phyloP scores from a whole-genome alignment of 2,329 filamentous ascomycete genomes.

The Stagonosporopsis tanaceti region DNA sequence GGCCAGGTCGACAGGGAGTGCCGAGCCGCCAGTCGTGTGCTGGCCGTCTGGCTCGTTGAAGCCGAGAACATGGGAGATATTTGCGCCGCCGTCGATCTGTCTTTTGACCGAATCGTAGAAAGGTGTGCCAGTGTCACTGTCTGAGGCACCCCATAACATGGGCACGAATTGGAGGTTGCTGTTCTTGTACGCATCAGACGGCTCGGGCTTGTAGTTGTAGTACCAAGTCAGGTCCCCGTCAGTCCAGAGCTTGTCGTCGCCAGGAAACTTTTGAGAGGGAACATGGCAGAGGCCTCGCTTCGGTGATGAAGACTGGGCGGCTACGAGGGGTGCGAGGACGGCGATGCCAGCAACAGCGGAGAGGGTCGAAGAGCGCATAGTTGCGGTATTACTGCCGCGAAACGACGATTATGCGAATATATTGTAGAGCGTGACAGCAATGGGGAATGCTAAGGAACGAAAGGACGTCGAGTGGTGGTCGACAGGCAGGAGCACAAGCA shows the following conservation, averaged over 20 bases:
- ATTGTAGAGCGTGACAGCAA: not conserved
- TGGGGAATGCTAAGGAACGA: conserved; percentile 7
- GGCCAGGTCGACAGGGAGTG: conserved; percentile 66
- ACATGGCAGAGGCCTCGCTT: conserved; percentile 80
- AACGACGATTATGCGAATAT: conserved; percentile 1
- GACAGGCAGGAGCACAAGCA: conserved; percentile 14
- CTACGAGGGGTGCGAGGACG: conserved; percentile 12
- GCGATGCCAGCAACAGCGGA: conserved; percentile 15
- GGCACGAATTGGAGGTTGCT: conserved; percentile 75
- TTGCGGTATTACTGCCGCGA: not conserved
- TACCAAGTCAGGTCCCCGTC: conserved; percentile 76
- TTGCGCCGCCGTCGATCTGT: conserved; percentile 62
- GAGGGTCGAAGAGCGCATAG: conserved; percentile 13
- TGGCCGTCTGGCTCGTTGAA: conserved; percentile 82
- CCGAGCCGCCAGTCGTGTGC: conserved; percentile 65
- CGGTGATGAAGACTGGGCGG: conserved; percentile 50
- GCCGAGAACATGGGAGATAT: conserved; percentile 72
- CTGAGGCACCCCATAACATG: conserved; percentile 75
- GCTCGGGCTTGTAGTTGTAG: conserved; percentile 75
- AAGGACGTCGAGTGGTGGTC: conserved; percentile 15
- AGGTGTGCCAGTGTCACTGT: conserved; percentile 56
- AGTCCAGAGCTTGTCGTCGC: conserved; percentile 74
- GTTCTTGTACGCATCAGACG: conserved; percentile 61
- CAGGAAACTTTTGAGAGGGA: conserved; percentile 60
- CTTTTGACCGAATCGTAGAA: conserved; percentile 68